Evolutionary conservation across 768 basidiomycete genomes (phyloP).

Genomic region (Lepiota venenata): DNA sequence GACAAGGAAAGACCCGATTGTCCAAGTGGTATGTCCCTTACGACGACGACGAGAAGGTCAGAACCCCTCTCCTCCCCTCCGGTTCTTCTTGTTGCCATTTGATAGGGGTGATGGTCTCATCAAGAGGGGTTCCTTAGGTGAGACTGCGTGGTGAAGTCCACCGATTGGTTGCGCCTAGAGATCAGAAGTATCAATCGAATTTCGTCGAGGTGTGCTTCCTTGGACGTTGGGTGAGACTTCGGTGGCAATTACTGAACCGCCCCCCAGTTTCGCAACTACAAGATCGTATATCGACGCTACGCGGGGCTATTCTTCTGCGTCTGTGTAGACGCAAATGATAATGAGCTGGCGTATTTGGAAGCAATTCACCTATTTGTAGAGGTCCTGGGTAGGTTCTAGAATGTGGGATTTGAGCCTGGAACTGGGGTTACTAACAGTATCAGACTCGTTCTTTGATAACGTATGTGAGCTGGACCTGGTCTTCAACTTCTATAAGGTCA

Average conservation of each 20-base stretch:
- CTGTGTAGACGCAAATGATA: slow-evolving; percentile 97
- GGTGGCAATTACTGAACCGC: slow-evolving; percentile 5
- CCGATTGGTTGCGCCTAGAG: slow-evolving; percentile 89
- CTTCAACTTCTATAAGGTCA: slow-evolving; percentile 97
- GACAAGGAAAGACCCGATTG: slow-evolving; percentile 95
- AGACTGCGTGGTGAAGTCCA: slow-evolving; percentile 96
- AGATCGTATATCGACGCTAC: slow-evolving; percentile 95
- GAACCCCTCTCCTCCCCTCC: no score
- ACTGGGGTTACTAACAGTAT: background rate
- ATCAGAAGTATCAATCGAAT: slow-evolving; percentile 99
- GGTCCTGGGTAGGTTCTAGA: slow-evolving; percentile 72
- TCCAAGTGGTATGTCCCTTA: slow-evolving; percentile 99
- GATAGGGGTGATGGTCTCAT: background rate
- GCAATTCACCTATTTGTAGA: slow-evolving; percentile 99
- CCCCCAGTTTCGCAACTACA: slow-evolving; percentile 91
- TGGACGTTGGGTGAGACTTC: background rate
- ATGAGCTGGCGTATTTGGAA: slow-evolving; percentile 95
- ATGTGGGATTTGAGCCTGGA: background rate
- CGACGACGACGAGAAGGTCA: slow-evolving; percentile 97
- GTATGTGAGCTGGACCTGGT: slow-evolving; percentile 98
- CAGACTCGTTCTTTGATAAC: slow-evolving; percentile 98
- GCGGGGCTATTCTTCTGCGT: slow-evolving; percentile 98
- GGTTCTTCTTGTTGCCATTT: background rate
- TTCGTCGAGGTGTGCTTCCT: slow-evolving; percentile 85
- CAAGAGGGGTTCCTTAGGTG: slow-evolving; percentile 46